Percentiles rank a stretch among this genome's conserved stretches.
Conservation (phyloP, 2,329 filamentous ascomycete genomes). For the Aphanocladium album region DNA sequence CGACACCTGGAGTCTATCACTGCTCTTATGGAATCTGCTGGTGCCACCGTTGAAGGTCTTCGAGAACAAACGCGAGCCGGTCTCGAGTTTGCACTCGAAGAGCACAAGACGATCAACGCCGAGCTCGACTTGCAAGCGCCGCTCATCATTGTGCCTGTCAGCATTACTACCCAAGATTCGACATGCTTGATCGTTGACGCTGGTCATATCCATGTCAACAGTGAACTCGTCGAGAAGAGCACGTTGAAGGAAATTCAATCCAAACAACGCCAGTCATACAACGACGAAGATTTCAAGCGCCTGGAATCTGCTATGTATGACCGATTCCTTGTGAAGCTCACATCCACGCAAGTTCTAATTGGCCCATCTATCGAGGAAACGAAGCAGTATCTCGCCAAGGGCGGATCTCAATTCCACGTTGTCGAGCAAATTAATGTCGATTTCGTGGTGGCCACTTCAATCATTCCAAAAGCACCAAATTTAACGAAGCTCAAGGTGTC, state of each 20-base stretch:
- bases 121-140: slow-evolving; percentile 93
- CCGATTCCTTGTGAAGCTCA: slow-evolving; percentile 86
- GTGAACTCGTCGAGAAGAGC: slow-evolving; percentile 87
- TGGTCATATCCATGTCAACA: slow-evolving; percentile 90
- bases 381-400: slow-evolving; percentile 70
- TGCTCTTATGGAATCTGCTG: slow-evolving; percentile 90
- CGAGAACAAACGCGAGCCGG: slow-evolving; percentile 93
- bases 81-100: slow-evolving; percentile 90
- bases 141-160: slow-evolving; percentile 93
- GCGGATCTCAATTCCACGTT: slow-evolving; percentile 72
- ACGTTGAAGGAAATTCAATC: slow-evolving; percentile 85
- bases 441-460: slow-evolving; percentile 93
- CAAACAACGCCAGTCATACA: slow-evolving; percentile 84
- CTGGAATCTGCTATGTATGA: slow-evolving; percentile 97
- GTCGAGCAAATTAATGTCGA: slow-evolving; percentile 97
- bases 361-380: slow-evolving; percentile 90
- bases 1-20: slow-evolving; percentile 98
- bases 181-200: slow-evolving; percentile 93
- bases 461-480: slow-evolving; percentile 91
- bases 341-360: slow-evolving; percentile 92
- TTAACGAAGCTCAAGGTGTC: slow-evolving; percentile 88
- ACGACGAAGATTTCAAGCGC: slow-evolving; percentile 79
- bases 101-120: slow-evolving; percentile 97
- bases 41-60: slow-evolving; percentile 90
- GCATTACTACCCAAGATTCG: slow-evolving; percentile 72